These are phyloP conservation scores for Hymenoscyphus albidus DNA, from an alignment of 2,329 filamentous ascomycete genomes.

Conservation along the genomic window DNA sequence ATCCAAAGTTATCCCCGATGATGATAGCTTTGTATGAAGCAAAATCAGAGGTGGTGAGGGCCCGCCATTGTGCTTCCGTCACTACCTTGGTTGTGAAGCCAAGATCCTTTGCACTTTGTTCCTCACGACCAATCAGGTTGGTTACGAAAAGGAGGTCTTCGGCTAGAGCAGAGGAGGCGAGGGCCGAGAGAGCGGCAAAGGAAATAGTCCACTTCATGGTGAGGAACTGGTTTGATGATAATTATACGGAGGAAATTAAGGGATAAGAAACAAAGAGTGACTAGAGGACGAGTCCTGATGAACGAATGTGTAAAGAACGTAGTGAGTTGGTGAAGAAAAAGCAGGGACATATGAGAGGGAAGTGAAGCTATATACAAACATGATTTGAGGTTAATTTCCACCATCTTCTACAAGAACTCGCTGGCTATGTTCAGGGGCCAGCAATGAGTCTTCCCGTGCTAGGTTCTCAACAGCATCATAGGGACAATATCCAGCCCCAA, in stretches of 20 bases:
- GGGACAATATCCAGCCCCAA: background rate
- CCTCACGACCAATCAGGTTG: constrained; percentile 25
- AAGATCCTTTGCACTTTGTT: constrained; percentile 27
- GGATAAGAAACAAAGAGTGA: constrained; percentile 9
- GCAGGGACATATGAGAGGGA: background rate
- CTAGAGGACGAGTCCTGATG: constrained; percentile 8
- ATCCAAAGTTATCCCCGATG: constrained; percentile 39
- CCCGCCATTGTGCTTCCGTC: constrained; percentile 37
- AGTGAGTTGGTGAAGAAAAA: constrained; percentile 4
- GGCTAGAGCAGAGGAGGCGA: constrained; percentile 21
- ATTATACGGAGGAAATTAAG: constrained; percentile 4
- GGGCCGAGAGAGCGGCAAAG: constrained; percentile 19
- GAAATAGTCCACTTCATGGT: constrained; percentile 21
- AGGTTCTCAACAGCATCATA: background rate
- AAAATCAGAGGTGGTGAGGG: constrained; percentile 42
- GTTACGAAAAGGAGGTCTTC: constrained; percentile 36
- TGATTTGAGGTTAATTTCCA: constrained; percentile 11
- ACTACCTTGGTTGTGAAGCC: constrained; percentile 36
- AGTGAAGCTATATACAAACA: constrained; percentile 14
- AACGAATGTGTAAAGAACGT: constrained; percentile 11
- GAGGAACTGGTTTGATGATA: background rate
- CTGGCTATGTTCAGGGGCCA: background rate
- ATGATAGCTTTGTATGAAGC: constrained; percentile 44
- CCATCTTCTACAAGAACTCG: background rate
- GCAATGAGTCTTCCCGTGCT: background rate